Percentiles rank a stretch among this genome's conserved stretches.
phyloP scores from a whole-genome alignment of 495 filamentous ascomycete genomes.

The Neurospora sp. region DNA sequence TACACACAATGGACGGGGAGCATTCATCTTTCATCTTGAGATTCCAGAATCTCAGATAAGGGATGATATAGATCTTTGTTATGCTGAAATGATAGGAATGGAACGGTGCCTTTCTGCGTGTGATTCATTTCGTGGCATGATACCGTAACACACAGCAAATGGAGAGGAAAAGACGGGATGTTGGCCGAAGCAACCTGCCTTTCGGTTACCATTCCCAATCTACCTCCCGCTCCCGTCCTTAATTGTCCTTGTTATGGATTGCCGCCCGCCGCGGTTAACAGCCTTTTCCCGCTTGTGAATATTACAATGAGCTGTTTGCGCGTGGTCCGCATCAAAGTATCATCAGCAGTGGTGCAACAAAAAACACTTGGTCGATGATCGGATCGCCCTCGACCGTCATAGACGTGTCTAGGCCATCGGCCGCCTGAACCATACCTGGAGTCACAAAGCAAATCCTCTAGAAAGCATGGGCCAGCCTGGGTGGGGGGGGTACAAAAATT shows the following conservation, averaged over 20 bases:
- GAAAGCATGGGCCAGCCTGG: neutral
- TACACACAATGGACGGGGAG: neutral
- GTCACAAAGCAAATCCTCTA: neutral
- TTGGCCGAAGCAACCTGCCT: too few species aligned
- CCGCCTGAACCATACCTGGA: neutral
- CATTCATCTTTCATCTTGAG: neutral
- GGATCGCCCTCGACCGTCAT: neutral
- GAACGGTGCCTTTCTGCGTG: neutral
- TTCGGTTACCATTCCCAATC: neutral
- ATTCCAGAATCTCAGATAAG: neutral
- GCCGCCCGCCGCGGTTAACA: neutral
- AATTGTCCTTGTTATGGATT: neutral
- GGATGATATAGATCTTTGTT: neutral
- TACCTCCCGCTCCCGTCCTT: neutral
- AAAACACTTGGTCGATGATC: neutral
- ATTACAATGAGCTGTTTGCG: too few species aligned
- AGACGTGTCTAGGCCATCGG: neutral
- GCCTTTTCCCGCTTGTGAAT: neutral
- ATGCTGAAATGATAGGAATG: too few species aligned
- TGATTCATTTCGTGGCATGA: too few species aligned
- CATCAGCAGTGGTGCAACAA: neutral
- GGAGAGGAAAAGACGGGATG: too few species aligned
- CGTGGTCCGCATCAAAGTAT: too few species aligned
- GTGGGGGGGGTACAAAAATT: neutral
- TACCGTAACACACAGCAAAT: too few species aligned